Conservation (phyloP, 2,329 filamentous ascomycete species). For the Aspergillus calidoustus region DNA sequence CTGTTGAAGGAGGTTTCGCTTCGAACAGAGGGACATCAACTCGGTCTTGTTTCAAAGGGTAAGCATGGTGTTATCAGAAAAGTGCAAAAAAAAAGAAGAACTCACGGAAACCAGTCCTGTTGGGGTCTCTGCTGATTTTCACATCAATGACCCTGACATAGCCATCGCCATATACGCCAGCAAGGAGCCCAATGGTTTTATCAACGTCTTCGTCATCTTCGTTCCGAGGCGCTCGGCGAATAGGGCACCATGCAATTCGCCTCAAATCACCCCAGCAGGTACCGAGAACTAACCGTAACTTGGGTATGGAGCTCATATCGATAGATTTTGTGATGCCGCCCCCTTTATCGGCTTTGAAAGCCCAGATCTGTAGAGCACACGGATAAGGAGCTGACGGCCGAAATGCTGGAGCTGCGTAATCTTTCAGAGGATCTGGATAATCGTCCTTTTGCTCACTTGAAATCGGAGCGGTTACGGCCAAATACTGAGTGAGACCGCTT, state of each 20-base stretch:
- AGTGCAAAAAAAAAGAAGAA: background rate
- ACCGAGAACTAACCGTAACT: slow-evolving; percentile 57
- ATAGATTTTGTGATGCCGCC: slow-evolving; percentile 42
- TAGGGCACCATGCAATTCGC: slow-evolving; percentile 61
- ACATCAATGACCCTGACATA: slow-evolving; percentile 59
- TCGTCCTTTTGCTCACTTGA: slow-evolving; percentile 41
- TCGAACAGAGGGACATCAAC: slow-evolving; percentile 56
- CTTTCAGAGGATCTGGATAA: slow-evolving; percentile 34
- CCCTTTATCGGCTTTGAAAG: slow-evolving; percentile 50
- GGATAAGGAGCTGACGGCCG: slow-evolving; percentile 53
- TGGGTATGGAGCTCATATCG: slow-evolving; percentile 50
- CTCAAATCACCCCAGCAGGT: slow-evolving; percentile 62
- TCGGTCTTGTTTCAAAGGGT: slow-evolving; percentile 37
- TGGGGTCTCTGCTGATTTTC: slow-evolving; percentile 34
- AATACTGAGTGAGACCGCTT: slow-evolving; percentile 56
- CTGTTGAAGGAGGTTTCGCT: slow-evolving; percentile 52
- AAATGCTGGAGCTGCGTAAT: slow-evolving; percentile 54
- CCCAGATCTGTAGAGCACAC: slow-evolving; percentile 63
- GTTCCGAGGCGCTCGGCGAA: slow-evolving; percentile 39
- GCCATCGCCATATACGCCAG: slow-evolving; percentile 64
- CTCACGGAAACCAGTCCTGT: slow-evolving; percentile 41
- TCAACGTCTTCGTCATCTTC: slow-evolving; percentile 35
- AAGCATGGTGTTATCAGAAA: background rate
- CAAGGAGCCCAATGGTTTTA: slow-evolving; percentile 57
- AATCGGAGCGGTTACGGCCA: slow-evolving; percentile 55